Conservation (phyloP, 164 flowering plant species). For the Chimonanthus salicifolius region DNA sequence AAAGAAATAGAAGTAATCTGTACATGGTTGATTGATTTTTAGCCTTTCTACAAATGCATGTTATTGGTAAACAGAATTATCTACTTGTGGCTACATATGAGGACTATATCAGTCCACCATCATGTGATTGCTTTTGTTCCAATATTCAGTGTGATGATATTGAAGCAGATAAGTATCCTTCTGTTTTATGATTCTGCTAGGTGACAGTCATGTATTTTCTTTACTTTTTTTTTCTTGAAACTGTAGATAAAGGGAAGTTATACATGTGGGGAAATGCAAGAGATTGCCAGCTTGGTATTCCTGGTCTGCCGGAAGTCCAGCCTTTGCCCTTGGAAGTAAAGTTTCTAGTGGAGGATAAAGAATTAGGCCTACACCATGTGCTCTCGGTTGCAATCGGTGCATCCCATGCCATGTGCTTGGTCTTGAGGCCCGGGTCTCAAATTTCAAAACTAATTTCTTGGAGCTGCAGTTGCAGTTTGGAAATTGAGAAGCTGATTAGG, state of each 20-base stretch:
- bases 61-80: too few species aligned
- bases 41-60: too few species aligned
- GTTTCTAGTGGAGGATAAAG: constrained; percentile 67
- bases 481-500: background rate
- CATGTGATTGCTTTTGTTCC: background rate
- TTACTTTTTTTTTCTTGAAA: background rate
- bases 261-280: constrained; percentile 93
- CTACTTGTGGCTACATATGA: background rate
- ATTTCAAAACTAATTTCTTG: background rate
- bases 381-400: constrained; percentile 77
- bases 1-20: too few species aligned
- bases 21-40: too few species aligned
- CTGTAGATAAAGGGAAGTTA: constrained; percentile 66
- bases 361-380: constrained; percentile 50
- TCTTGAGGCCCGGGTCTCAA: constrained; percentile 10
- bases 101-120: background rate
- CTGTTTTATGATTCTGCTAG: background rate
- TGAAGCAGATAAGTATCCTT: background rate
- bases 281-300: constrained; percentile 82
- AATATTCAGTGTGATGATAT: too few species aligned
- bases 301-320: constrained; percentile 76
- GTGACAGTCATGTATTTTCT: background rate
- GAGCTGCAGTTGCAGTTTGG: background rate
- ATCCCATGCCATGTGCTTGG: constrained; percentile 83
- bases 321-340: constrained; percentile 63